Evolutionary conservation across 2,329 filamentous ascomycete genomes (phyloP).

Genomic region (Aspergillus melleus): DNA sequence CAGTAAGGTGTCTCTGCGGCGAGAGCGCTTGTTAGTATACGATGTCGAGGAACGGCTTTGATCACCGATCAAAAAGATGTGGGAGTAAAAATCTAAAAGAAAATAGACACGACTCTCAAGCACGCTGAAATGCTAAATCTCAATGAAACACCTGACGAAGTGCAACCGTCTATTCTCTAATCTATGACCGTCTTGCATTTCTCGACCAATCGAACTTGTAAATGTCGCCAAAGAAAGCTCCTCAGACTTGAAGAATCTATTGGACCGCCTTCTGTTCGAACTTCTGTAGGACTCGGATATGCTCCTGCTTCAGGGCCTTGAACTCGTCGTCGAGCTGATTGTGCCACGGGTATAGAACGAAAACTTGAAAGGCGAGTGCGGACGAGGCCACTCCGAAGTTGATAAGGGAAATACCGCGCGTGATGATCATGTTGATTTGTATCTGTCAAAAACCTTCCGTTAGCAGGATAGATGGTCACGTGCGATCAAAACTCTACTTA

Average conservation of each 20-base stretch:
- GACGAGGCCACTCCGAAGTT: constrained; percentile 67
- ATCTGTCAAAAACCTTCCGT: neutral
- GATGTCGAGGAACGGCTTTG: too few species aligned
- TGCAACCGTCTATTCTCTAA: neutral
- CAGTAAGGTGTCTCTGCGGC: too few species aligned
- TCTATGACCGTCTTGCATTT: neutral
- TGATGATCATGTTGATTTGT: constrained; percentile 43
- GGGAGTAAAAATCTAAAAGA: too few species aligned
- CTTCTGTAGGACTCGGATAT: constrained; percentile 40
- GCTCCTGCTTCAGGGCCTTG: constrained; percentile 59
- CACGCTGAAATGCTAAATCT: too few species aligned
- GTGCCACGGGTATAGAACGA: constrained; percentile 71
- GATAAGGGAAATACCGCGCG: constrained; percentile 58
- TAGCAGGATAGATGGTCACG: neutral
- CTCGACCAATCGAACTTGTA: too few species aligned
- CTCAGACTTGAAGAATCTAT: neutral
- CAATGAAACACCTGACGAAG: too few species aligned
- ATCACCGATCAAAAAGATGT: too few species aligned
- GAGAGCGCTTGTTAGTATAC: too few species aligned
- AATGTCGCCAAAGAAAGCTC: neutral
- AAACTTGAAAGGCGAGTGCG: constrained; percentile 66
- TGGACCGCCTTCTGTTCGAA: constrained; percentile 5
- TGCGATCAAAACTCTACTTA: neutral
- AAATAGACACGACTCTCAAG: too few species aligned
- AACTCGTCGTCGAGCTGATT: constrained; percentile 65